Percentiles rank a stretch among this genome's conserved stretches.
phyloP scores from a whole-genome alignment of 495 filamentous ascomycete species.

The Aspergillus avenaceus region DNA sequence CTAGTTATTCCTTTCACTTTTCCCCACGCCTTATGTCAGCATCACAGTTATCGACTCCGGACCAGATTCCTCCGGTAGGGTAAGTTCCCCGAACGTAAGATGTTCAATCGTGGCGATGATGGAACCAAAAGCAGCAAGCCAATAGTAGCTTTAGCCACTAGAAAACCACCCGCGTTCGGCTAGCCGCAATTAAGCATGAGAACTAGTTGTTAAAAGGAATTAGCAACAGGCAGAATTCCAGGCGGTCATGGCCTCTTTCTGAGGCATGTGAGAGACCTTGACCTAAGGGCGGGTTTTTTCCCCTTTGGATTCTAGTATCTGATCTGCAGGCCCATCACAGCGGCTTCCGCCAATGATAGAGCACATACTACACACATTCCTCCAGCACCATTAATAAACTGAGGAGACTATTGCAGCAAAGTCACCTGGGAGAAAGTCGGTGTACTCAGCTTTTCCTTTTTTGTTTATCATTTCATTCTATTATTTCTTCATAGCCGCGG shows the following conservation, averaged over 20 bases:
- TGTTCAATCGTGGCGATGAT: background rate
- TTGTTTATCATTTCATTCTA: no score
- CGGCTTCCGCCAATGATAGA: background rate
- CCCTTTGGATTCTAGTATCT: background rate
- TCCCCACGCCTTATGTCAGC: no score
- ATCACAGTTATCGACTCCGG: background rate
- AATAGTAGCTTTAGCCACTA: slow-evolving; percentile 1
- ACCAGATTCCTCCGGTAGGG: background rate
- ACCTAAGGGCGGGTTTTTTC: background rate
- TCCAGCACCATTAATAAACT: background rate
- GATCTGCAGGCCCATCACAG: slow-evolving; percentile 4
- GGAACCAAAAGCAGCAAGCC: background rate
- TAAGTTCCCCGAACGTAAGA: slow-evolving; percentile 1
- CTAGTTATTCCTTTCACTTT: no score
- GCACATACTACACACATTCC: background rate
- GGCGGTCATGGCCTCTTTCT: no score
- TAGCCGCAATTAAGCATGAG: slow-evolving; percentile 7
- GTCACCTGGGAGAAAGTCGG: background rate
- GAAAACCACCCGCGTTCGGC: slow-evolving; percentile 6
- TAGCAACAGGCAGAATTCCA: no score
- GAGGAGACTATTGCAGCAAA: background rate
- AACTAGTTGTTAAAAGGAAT: background rate
- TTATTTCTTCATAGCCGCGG: no score
- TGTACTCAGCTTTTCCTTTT: background rate
- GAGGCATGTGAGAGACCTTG: background rate